Percentiles rank a stretch among this genome's conserved stretches.
phyloP scores from a whole-genome alignment of 768 basidiomycete species.

The Ramaria rubella region DNA sequence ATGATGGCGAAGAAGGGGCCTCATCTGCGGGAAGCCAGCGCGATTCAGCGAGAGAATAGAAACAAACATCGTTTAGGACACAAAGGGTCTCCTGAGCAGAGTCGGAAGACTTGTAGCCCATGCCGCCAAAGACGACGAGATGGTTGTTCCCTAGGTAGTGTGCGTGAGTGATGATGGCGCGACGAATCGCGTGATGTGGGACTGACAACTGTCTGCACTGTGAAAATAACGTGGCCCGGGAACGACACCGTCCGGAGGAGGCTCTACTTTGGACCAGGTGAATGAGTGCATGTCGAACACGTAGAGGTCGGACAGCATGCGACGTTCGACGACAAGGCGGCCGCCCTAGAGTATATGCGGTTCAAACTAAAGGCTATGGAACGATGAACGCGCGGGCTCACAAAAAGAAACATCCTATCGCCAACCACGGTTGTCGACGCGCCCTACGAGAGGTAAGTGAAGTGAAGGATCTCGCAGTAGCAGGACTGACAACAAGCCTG shows the following conservation, averaged over 20 bases:
- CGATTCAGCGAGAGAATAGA: conserved; percentile 69
- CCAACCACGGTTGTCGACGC: conserved; percentile 88
- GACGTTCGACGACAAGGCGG: conserved; percentile 74
- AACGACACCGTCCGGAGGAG: conserved; percentile 56
- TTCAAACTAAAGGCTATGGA: not conserved
- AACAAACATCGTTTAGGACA: conserved; percentile 88
- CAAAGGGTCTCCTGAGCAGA: conserved; percentile 73
- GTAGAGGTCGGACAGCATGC: conserved; percentile 89
- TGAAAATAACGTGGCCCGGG: conserved; percentile 93
- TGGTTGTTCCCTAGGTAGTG: conserved; percentile 70
- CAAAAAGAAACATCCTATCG: conserved; percentile 85
- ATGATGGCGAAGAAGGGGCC: conserved; percentile 1
- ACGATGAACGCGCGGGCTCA: conserved; percentile 31
- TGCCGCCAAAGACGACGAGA: conserved; percentile 90
- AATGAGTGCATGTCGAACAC: conserved; percentile 79
- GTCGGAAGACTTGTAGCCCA: conserved; percentile 75
- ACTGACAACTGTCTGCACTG: conserved; percentile 76
- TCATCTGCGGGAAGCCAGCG: conserved; percentile 56
- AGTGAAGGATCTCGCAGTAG: not conserved
- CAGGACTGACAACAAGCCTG: conserved; percentile 68
- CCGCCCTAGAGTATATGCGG: conserved; percentile 54
- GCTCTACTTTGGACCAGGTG: conserved; percentile 66
- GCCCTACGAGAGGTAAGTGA: conserved; percentile 41
- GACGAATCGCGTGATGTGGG: not conserved
- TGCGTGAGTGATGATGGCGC: not conserved